Conservation (phyloP, 129 eudicot genomes). For the carrot (Daucus carota) region DNA sequence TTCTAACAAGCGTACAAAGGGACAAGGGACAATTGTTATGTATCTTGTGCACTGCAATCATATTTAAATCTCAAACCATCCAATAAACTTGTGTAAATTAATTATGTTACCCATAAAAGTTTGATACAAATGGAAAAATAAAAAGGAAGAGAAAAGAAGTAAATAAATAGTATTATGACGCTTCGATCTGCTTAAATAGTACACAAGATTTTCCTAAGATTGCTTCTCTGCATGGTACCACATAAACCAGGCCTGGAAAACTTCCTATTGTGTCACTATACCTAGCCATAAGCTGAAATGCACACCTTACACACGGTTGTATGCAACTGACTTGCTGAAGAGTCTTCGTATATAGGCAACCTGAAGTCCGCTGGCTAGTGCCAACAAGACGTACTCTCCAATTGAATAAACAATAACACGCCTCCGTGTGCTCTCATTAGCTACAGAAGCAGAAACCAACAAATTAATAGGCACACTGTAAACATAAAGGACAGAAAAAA, state of each 20-base stretch:
- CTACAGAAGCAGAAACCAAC: conserved; percentile 35
- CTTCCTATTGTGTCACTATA: neutral
- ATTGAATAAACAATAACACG: conserved; percentile 83
- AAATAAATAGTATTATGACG: conserved; percentile 7
- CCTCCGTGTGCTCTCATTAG: conserved; percentile 92
- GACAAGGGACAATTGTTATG: neutral
- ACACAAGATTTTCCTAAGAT: neutral
- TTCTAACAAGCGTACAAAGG: neutral
- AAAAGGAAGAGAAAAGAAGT: neutral
- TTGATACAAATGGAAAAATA: neutral
- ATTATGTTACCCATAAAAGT: neutral
- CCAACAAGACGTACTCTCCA: conserved; percentile 76
- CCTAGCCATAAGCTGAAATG: neutral
- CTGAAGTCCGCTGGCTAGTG: conserved; percentile 74
- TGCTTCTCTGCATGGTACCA: neutral
- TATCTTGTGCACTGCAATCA: neutral
- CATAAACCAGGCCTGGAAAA: neutral
- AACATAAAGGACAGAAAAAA: neutral
- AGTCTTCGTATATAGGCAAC: conserved; percentile 71
- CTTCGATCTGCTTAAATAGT: neutral
- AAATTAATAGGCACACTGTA: neutral
- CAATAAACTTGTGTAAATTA: neutral
- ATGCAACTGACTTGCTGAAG: conserved; percentile 81
- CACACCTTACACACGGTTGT: conserved; percentile 63
- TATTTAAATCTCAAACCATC: neutral